Evolutionary conservation across 257 asterid genomes (phyloP), one percentile per base, ranked within the genome.

Genomic region (Phtheirospermum japonicum): DNA sequence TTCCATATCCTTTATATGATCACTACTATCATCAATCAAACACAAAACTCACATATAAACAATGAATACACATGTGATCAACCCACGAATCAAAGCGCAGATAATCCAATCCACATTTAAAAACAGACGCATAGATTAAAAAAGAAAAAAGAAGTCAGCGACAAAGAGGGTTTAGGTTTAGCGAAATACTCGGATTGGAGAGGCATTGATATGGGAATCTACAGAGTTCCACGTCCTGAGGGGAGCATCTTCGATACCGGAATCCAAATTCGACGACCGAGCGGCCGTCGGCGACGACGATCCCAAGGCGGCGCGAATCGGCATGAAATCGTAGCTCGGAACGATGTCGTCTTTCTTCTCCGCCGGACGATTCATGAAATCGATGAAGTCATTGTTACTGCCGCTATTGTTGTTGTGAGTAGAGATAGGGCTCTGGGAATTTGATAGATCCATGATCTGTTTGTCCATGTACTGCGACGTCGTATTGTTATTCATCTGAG

Each of bases 391-490:
- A 9, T 43, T 50, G 23, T 73, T 71, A 32, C 70, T 33, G 74
- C 39, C 63, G 45, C 42, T 66, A 54, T 20, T 75, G 79, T 23
- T 75, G 77, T 16, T 61, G 71, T 55, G 45, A 51, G 68, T 4
- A 13, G 65, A 9, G 57, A 40, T 51, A 6, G 64, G 16, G 68
- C 57, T 68, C 74, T 84, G 89, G 1, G 94, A 84, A 78, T 77
- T 86, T 26, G 95, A 83, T 68, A 89, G 95, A 87, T 89, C 96
- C 99, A 89, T 92, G 83, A 92, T 89, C 89, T 89, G 99, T 79
- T 92, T 92, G 83, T 92, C 97, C 97, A 88, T 89, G 64, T 73
- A 88, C 78, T 78, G 84, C 68, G 89, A 83, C 60, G 90, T 14
- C 71, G 75, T 31, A 49, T 64, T 76, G 79, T 20, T 69, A 81